A percentile compares a stretch with the other conserved stretches of the same genome.
These are phyloP conservation scores for Boletus rubropictus DNA, from an alignment of 768 basidiomycete genomes.

Conservation along the genomic window DNA sequence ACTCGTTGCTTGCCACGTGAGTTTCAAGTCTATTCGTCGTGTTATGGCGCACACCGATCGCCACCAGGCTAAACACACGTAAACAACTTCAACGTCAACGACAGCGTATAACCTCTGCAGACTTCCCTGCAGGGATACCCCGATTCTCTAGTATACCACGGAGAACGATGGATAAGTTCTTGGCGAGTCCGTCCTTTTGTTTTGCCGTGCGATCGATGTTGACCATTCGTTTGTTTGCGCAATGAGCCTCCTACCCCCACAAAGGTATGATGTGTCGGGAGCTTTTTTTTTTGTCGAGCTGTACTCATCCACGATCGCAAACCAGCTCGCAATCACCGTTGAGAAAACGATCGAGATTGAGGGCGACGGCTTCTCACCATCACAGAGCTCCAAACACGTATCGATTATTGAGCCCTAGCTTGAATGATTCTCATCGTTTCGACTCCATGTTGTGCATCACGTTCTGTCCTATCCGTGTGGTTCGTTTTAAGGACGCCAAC, in stretches of 20 bases:
- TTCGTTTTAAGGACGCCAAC: not conserved
- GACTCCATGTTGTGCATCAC: not conserved
- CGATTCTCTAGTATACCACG: slow-evolving; percentile 20
- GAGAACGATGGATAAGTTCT: slow-evolving; percentile 1
- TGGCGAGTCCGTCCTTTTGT: slow-evolving; percentile 10
- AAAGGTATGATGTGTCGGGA: slow-evolving; percentile 13
- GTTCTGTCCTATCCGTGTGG: not conserved
- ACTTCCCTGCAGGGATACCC: slow-evolving; percentile 23
- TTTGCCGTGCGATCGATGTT: not conserved
- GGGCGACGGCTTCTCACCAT: slow-evolving; percentile 7
- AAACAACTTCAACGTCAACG: slow-evolving; percentile 29
- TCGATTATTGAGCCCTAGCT: slow-evolving; percentile 8
- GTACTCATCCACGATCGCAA: not conserved
- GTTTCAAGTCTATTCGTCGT: not conserved
- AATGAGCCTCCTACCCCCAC: slow-evolving; percentile 6
- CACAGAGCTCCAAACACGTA: not conserved
- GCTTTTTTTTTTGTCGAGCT: not conserved
- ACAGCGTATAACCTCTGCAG: slow-evolving; percentile 27
- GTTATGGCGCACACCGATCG: not conserved
- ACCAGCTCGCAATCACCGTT: slow-evolving; percentile 28
- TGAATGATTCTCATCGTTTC: not conserved
- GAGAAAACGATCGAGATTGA: slow-evolving; percentile 28
- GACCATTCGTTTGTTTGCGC: slow-evolving; percentile 7
- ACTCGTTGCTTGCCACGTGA: slow-evolving; percentile 44
- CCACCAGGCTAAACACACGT: slow-evolving; percentile 34